Evolutionary conservation across 768 basidiomycete genomes (phyloP).

Genomic region (Kockovaella imperatae): DNA sequence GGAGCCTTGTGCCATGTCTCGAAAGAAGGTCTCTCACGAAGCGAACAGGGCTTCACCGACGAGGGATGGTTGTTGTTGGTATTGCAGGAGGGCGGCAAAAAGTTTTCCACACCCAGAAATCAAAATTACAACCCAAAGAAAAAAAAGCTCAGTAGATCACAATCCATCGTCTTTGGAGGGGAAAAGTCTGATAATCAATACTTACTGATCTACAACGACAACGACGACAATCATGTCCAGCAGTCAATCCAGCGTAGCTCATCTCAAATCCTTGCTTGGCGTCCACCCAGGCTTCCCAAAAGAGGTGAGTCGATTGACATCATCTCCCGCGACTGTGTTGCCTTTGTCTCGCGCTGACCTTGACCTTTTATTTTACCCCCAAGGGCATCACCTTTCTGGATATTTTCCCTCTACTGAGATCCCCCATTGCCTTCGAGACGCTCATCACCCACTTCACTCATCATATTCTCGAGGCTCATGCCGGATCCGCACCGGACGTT

Average conservation of each 20-base stretch:
- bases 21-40: too few relatives aligned
- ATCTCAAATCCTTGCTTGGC: conserved; percentile 48
- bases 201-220: neutral
- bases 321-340: neutral
- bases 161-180: too few relatives aligned
- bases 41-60: too few relatives aligned
- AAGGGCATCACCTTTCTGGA: conserved; percentile 90
- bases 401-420: conserved; percentile 82
- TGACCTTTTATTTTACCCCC: conserved; percentile 2
- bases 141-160: too few relatives aligned
- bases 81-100: too few relatives aligned
- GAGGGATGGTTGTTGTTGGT: too few relatives aligned
- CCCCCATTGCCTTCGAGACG: conserved; percentile 80
- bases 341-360: conserved; percentile 5
- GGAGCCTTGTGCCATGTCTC: conserved; percentile 16
- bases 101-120: too few relatives aligned
- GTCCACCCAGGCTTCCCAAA: conserved; percentile 66
- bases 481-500: conserved; percentile 52
- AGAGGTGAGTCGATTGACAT: conserved; percentile 54
- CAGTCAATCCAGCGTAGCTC: conserved; percentile 70
- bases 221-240: conserved; percentile 48
- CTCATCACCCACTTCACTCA: conserved; percentile 81
- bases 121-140: too few relatives aligned
- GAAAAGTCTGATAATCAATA: too few relatives aligned
- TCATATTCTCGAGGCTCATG: conserved; percentile 63